Evolutionary conservation across 169 alveolate genomes (phyloP).

Genomic region (Plasmodium knowlesi): DNA sequence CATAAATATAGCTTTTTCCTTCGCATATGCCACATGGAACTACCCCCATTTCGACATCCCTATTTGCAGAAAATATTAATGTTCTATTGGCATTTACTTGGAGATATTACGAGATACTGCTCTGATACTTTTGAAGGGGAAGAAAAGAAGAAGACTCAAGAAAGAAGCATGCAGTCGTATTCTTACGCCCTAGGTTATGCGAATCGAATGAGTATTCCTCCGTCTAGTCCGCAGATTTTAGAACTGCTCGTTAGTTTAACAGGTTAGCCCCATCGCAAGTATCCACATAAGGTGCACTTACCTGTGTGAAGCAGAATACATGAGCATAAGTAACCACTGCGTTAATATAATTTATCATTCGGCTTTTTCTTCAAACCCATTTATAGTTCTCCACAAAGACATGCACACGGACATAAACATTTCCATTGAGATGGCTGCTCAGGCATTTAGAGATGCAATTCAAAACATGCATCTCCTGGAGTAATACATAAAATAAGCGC

Average conservation of each 20-base stretch:
- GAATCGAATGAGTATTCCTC: constrained; percentile 56
- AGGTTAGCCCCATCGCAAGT: constrained; percentile 28
- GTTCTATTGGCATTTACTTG: constrained; percentile 72
- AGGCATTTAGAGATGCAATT: constrained; percentile 76
- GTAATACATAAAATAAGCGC: constrained; percentile 49
- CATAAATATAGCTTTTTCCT: not conserved
- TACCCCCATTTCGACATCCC: not conserved
- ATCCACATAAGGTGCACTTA: not conserved
- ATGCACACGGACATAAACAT: constrained; percentile 44
- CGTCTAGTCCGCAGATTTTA: constrained; percentile 64
- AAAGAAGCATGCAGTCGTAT: constrained; percentile 70
- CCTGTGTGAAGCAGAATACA: not conserved
- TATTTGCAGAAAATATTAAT: constrained; percentile 59
- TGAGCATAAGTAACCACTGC: not conserved
- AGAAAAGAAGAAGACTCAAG: constrained; percentile 46
- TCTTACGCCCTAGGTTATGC: constrained; percentile 58
- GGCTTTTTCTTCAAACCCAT: not conserved
- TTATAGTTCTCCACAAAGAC: constrained; percentile 60
- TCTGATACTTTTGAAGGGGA: constrained; percentile 38
- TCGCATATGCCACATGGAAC: not conserved
- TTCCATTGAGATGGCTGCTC: constrained; percentile 74
- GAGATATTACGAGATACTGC: constrained; percentile 71
- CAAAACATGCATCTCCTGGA: constrained; percentile 76
- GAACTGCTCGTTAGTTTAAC: constrained; percentile 69
- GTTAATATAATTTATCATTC: not conserved